Evolutionary conservation across 1,284 basidiomycete genomes (phyloP).

Genomic region (Amylostereum areolatum): DNA sequence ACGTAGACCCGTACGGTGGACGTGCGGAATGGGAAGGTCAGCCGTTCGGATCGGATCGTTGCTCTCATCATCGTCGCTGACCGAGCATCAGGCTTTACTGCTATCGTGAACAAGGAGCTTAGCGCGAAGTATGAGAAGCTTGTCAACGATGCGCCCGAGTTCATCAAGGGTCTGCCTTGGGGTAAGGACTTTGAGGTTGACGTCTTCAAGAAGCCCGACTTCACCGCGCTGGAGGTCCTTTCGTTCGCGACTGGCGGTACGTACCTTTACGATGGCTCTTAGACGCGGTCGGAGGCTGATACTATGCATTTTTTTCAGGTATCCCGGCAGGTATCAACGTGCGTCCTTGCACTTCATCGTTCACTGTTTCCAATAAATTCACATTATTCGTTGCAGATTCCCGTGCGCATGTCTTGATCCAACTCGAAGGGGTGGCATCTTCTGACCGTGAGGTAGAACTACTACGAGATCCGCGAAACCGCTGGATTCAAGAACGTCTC

Average conservation of each 20-base stretch:
- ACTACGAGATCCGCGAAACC: constrained; percentile 75
- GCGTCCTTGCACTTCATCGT: constrained; percentile 16
- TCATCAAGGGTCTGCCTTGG: constrained; percentile 82
- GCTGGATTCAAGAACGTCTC: constrained; percentile 83
- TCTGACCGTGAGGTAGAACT: constrained; percentile 39
- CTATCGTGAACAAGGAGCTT: constrained; percentile 78
- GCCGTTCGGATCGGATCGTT: neutral
- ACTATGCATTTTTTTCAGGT: constrained; percentile 31
- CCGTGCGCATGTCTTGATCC: constrained; percentile 33
- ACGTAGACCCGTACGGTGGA: constrained; percentile 79
- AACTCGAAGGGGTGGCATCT: neutral
- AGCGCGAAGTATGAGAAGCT: constrained; percentile 77
- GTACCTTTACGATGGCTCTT: constrained; percentile 9
- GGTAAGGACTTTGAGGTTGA: constrained; percentile 79
- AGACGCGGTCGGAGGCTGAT: neutral
- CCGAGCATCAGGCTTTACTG: constrained; percentile 61
- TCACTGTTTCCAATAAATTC: neutral
- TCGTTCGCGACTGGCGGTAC: constrained; percentile 76
- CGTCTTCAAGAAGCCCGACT: constrained; percentile 79
- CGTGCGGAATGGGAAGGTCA: constrained; percentile 84
- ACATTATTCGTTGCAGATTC: constrained; percentile 40
- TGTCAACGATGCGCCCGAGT: constrained; percentile 66
- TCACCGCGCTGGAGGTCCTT: constrained; percentile 76
- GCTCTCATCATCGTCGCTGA: neutral
- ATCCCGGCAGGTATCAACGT: constrained; percentile 84